Base-by-base conservation (phyloP, 2,329 filamentous ascomycete species). In the Phialemoniopsis sp. region DNA sequence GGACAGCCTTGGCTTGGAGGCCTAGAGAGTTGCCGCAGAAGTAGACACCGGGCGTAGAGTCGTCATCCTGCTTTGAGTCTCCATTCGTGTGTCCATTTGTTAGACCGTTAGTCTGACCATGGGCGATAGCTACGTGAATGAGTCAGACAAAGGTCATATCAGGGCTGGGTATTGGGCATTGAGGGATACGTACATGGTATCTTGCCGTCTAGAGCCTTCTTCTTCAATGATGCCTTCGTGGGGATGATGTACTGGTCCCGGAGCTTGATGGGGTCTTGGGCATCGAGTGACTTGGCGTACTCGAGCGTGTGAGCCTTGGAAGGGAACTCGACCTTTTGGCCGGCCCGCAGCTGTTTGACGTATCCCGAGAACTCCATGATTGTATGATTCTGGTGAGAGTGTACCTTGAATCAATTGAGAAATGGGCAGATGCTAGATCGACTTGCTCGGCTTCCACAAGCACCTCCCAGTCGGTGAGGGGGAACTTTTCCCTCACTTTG, bases 11-110 rank as follows among this genome's bases (percentile, higher is more conserved):
- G 33, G 90, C 89, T 59, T 95, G 89, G 4, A 91, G 76, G 29
- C 89, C 89, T 2, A 95, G 75, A 0, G 89, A 95, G 66, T 95
- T 95, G 41, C 90, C 90, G 49, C 89, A 91, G 46, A 96, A 81
- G 61, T 95, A 96, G 43, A 88, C 82, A 43, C 73, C 76, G 35
- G 67, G 64, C 19, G 70, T 64, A n/a, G 68, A 54, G 2, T 60
- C 54, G 13, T 46, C 40, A n/a, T 63, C 51, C 31, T 26, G 21
- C 10, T 17, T 5, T 4, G 14, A 1, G 26, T 42, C 4, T 10
- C 21, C 21, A 26, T 26, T 26, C 6, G 21, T 10, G 10, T 6
- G 21, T 31, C 62, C 59, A 14, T 43, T 32, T 21, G 29, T 35
- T 26, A 32, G 41, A 29, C 31, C 46, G 38, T 49, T 51, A 36